Conservation (phyloP, 768 basidiomycete genomes). For the Stropharia rugosoannulata region DNA sequence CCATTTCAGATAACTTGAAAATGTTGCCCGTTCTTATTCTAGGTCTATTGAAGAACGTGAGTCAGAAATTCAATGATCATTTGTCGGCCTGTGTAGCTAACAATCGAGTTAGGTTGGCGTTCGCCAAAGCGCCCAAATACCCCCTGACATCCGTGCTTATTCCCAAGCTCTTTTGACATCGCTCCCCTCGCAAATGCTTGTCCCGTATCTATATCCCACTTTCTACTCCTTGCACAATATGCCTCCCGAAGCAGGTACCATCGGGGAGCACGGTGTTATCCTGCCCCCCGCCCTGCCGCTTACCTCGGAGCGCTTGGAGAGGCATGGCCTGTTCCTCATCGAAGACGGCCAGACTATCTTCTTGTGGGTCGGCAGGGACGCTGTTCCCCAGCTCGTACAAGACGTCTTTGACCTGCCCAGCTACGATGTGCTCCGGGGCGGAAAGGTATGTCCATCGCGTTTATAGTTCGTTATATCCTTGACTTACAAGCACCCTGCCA, state of each 20-base stretch:
- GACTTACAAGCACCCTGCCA: background rate
- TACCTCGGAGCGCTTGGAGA: constrained; percentile 92
- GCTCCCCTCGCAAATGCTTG: constrained; percentile 84
- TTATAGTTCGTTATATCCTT: background rate
- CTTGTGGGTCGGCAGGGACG: constrained; percentile 97
- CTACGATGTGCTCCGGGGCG: constrained; percentile 88
- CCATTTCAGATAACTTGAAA: constrained; percentile 91
- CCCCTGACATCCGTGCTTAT: constrained; percentile 94
- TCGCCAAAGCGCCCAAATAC: constrained; percentile 95
- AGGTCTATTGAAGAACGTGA: constrained; percentile 90
- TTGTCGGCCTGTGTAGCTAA: background rate
- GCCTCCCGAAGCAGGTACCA: constrained; percentile 90
- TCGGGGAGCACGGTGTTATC: constrained; percentile 86
- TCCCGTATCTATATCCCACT: constrained; percentile 92
- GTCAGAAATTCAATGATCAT: constrained; percentile 18
- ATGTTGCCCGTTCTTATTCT: constrained; percentile 90
- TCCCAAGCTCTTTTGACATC: constrained; percentile 91
- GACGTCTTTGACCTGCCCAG: constrained; percentile 92
- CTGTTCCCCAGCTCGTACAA: constrained; percentile 91
- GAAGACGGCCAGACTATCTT: constrained; percentile 98
- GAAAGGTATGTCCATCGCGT: constrained; percentile 63
- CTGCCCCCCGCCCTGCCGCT: constrained; percentile 87
- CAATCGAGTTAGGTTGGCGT: constrained; percentile 69
- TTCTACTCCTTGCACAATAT: constrained; percentile 98
- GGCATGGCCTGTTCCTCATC: constrained; percentile 94